Evolutionary conservation across 495 filamentous ascomycete species (phyloP).

Genomic region (Venustampulla echinocandica): DNA sequence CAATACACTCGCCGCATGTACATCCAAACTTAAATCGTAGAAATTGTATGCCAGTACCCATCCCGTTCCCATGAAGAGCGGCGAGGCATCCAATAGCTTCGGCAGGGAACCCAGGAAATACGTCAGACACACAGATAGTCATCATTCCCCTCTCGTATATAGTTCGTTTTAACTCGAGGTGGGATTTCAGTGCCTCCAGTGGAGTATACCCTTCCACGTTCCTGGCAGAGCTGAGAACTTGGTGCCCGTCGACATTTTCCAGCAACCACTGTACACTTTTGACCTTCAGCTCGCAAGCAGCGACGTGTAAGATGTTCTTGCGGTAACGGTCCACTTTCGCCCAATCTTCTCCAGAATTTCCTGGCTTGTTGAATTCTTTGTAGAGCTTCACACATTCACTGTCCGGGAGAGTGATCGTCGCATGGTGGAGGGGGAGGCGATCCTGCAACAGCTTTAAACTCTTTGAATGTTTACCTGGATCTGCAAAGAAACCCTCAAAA

Average conservation of each 20-base stretch:
- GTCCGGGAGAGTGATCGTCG: slow-evolving; percentile 7
- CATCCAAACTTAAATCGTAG: slow-evolving; percentile 23
- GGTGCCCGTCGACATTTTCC: background rate
- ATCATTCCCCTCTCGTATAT: slow-evolving; percentile 13
- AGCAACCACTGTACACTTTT: slow-evolving; percentile 10
- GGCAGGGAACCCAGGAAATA: slow-evolving; percentile 22
- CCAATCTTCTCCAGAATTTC: slow-evolving; percentile 1
- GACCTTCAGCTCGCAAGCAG: slow-evolving; percentile 1
- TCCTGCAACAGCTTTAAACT: background rate
- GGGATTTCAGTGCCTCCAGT: slow-evolving; percentile 2
- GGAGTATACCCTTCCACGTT: slow-evolving; percentile 7
- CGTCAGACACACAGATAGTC: slow-evolving; percentile 21
- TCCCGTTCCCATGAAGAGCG: slow-evolving; percentile 9
- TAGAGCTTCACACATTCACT: slow-evolving; percentile 7
- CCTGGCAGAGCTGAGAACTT: background rate
- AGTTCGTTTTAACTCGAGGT: slow-evolving; percentile 7
- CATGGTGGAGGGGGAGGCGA: slow-evolving; percentile 3
- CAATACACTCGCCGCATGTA: slow-evolving; percentile 27
- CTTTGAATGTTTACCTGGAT: background rate
- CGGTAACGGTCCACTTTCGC: background rate
- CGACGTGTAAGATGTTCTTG: slow-evolving; percentile 6
- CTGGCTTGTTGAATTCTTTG: background rate
- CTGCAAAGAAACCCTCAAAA: too few species aligned
- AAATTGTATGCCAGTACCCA: slow-evolving; percentile 12
- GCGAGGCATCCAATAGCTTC: slow-evolving; percentile 24